Base-by-base conservation (phyloP, 1,284 basidiomycete species). In the Fistulina hepatica region DNA sequence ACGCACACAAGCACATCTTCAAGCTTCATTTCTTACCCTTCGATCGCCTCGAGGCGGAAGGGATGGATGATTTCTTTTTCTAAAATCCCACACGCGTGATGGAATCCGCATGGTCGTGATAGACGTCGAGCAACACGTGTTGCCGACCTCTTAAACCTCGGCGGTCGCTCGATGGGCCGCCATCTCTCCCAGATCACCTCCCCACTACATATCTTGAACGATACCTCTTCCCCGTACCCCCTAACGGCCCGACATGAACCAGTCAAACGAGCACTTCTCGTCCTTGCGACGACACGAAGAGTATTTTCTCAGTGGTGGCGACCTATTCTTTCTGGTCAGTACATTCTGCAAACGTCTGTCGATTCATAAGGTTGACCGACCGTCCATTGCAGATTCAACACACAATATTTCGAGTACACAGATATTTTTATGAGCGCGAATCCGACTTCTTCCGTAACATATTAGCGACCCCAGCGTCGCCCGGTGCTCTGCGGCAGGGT, bases 341-440 rank as follows among this genome's bases (percentile, higher is more conserved):
- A n/a, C 27, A 20, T 38, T 21, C 15, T 15, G 20, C 25, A 6
- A 16, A 20, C 12, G 9, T 17, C 21, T 13, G 17, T 25, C 30
- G 20, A 16, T 32, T 34, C 30, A 16, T 28, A 31, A 13, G 28
- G 15, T 31, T 31, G 28, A 21, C 33, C 22, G 20, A 34, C 35
- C 27, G 27, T 36, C 33, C 44, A 12, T 42, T 32, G 33, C 42
- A 77, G 76, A 65, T 68, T 8, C 65, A 67, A 16, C 55, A 61
- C 9, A 52, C 56, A 0, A 50, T 66, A 3, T 81, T 80, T 49
- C 61, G 69, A 15, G 66, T 81, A 0, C 77, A 81, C 44, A 60
- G 64, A 9, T 72, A 72, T 31, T 82, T 81, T 43, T 79, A 82
- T 43, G 67, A 72, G 34, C 63, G 78, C 0, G 79, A 82, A 42